Percentiles rank a stretch among this genome's conserved stretches.
phyloP scores from a whole-genome alignment of 495 filamentous ascomycete genomes.

The Pyrenula aspistea region DNA sequence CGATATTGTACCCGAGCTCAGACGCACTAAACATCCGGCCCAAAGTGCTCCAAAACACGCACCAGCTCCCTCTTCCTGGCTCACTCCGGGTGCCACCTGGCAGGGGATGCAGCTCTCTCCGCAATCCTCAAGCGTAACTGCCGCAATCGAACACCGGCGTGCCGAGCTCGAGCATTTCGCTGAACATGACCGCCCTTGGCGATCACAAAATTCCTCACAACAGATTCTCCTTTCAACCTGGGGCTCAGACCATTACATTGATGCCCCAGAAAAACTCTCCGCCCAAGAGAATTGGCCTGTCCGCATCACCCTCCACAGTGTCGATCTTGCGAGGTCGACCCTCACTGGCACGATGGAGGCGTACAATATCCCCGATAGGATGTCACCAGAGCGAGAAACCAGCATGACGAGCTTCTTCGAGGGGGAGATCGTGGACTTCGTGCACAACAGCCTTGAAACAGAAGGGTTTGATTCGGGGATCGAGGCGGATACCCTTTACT shows the following conservation, averaged over 20 bases:
- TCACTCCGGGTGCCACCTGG: conserved; percentile 52
- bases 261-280: not conserved
- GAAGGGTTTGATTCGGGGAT: conserved; percentile 54
- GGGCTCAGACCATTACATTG: too few species aligned
- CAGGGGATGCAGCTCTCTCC: conserved; percentile 48
- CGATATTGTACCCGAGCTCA: not conserved
- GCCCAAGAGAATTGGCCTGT: conserved; percentile 53
- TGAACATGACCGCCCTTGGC: too few species aligned
- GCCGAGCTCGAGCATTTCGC: not conserved
- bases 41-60: not conserved
- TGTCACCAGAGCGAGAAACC: conserved; percentile 38
- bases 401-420: conserved; percentile 64
- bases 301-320: conserved; percentile 56
- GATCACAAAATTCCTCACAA: too few species aligned
- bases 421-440: conserved; percentile 69
- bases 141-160: not conserved
- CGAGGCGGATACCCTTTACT: conserved; percentile 59
- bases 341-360: conserved; percentile 71
- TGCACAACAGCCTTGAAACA: conserved; percentile 53
- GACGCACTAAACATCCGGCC: not conserved
- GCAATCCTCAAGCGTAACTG: not conserved
- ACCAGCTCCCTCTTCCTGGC: conserved; percentile 29
- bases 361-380: conserved; percentile 56
- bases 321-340: conserved; percentile 52
- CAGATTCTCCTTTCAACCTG: too few species aligned